Evolutionary conservation across 257 asterid genomes (phyloP).

Genomic region (Penstemon barbatus): DNA sequence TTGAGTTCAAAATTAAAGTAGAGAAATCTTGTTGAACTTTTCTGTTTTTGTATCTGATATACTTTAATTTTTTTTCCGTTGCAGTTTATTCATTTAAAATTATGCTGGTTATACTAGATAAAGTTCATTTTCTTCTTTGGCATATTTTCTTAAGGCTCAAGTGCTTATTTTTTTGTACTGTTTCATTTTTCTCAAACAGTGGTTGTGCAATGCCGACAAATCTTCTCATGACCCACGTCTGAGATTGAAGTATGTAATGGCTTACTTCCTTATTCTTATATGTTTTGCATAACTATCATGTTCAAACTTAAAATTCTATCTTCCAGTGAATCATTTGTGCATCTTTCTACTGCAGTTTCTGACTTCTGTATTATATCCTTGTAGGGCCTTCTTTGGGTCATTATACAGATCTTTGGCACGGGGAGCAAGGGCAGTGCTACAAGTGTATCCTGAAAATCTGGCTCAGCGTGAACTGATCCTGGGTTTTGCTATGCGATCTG

Average conservation of each 20-base stretch:
- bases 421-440: slow-evolving; percentile 95
- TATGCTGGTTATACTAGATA: not conserved
- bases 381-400: slow-evolving; percentile 90
- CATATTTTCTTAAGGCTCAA: not conserved
- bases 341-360: slow-evolving; percentile 16
- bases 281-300: slow-evolving; percentile 1
- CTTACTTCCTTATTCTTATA: slow-evolving; percentile 12
- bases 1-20: not conserved
- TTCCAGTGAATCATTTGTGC: not conserved
- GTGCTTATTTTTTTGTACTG: slow-evolving; percentile 22
- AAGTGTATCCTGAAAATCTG: slow-evolving; percentile 85
- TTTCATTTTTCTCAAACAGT: slow-evolving; percentile 50
- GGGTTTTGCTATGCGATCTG: slow-evolving; percentile 91
- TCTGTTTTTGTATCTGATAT: not conserved
- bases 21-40: not conserved
- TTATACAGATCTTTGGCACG: slow-evolving; percentile 80
- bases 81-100: not conserved
- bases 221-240: slow-evolving; percentile 92
- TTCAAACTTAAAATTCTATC: slow-evolving; percentile 7
- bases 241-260: slow-evolving; percentile 75
- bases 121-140: slow-evolving; percentile 12
- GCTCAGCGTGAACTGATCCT: slow-evolving; percentile 88
- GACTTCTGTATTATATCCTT: slow-evolving; percentile 14
- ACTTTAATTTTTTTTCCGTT: not conserved
- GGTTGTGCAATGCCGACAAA: slow-evolving; percentile 98